Evolutionary conservation across 2,329 filamentous ascomycete genomes (phyloP), one percentile per base, ranked within the genome.

Genomic region (Alternaria angustiovoidea): DNA sequence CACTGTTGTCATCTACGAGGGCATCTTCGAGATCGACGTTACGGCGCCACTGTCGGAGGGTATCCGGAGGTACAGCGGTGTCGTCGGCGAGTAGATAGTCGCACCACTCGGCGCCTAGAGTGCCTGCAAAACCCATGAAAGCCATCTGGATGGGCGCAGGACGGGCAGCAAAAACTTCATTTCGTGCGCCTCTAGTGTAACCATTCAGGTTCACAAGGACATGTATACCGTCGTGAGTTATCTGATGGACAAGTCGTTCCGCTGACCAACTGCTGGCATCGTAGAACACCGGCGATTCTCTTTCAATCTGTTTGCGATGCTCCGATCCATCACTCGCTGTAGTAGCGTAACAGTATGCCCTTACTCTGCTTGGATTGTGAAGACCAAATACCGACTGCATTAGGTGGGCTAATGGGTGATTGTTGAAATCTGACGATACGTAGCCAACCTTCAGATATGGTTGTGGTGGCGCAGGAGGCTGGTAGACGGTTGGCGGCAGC

Each of bases 361-460:
- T 91, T 16, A 92, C 91, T 26, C 89, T 88, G 24, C 77, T 79
- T 0, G 84, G 84, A 69, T 97, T 84, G 74, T 99, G 95, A 59
- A 98, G 84, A 0, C 95, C 95, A 79, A 99, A 99, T 6, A 98
- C 94, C 1, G 95, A 98, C 81, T 99, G 95, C 95, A 99, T 99
- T 56, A 99, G 79, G 80, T 99, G 95, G 24, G 95, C 95, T 34
- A 99, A 82, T 4, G 95, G 95, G 75, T 99, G 95, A 71, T 99
- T 99, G 75, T 99, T 99, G 80, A 99, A 99, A 79, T 99, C 95
- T 0, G 95, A 98, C 4, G 95, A 98, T 38, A 99, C 89, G 77
- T 99, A 99, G 47, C 95, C 95, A 61, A 99, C 88, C 67, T 93
- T 94, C n/a, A 99, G 84, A 66, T 90, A 88, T 0, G 94, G 93